These are phyloP conservation scores for Talaromyces sp. DNA, from an alignment of 2,329 filamentous ascomycete genomes.

Conservation along the genomic window DNA sequence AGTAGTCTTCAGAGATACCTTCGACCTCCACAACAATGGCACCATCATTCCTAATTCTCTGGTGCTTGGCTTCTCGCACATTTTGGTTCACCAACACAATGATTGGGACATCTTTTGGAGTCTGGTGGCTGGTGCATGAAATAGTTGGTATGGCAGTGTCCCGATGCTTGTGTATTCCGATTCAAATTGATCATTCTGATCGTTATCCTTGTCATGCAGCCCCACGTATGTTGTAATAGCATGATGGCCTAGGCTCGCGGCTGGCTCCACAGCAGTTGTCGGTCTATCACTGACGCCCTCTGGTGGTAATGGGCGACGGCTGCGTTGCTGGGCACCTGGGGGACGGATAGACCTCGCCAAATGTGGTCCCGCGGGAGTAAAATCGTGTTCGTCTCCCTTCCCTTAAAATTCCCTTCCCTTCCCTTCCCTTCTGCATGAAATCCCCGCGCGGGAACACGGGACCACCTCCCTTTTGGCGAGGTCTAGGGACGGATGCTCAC, in stretches of 20 bases:
- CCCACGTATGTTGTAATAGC: conserved; percentile 11
- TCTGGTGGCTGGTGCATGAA: conserved; percentile 15
- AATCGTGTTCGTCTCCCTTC: too few species aligned
- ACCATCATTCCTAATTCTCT: conserved; percentile 10
- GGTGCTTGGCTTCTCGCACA: conserved; percentile 13
- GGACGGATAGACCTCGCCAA: too few species aligned
- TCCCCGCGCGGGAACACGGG: too few species aligned
- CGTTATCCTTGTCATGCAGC: not conserved
- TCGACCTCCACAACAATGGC: conserved; percentile 14
- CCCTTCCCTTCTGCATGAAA: too few species aligned
- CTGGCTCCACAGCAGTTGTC: not conserved
- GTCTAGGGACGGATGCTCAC: not conserved
- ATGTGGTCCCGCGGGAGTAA: too few species aligned
- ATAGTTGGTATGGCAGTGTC: conserved; percentile 16
- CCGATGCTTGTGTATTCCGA: conserved; percentile 5
- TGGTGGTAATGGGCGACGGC: conserved; percentile 4
- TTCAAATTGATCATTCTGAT: conserved; percentile 1
- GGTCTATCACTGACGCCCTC: not conserved
- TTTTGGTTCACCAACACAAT: conserved; percentile 13
- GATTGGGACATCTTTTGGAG: conserved; percentile 8
- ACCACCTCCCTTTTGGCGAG: too few species aligned
- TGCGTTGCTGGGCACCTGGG: too few species aligned
- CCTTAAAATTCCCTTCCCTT: too few species aligned
- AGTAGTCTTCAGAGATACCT: conserved; percentile 1
- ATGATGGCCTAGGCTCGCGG: not conserved